phyloP scores from a whole-genome alignment of 768 basidiomycete genomes.

The Botryobasidium botryosum region DNA sequence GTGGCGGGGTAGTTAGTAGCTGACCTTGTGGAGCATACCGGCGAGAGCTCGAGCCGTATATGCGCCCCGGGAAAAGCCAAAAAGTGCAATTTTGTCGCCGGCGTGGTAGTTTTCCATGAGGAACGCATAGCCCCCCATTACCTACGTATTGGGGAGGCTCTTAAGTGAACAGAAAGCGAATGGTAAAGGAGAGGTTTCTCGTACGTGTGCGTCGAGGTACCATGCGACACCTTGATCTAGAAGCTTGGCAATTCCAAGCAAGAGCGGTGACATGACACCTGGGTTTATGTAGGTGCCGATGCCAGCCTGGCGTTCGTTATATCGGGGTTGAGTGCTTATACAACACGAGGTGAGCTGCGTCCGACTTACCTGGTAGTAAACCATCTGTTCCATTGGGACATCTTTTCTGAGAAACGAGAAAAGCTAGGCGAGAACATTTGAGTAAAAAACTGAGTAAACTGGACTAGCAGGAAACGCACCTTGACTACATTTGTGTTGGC shows the following conservation, averaged over 20 bases:
- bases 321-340: not conserved
- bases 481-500: conserved; percentile 52
- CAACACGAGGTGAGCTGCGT: too few species aligned
- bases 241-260: conserved; percentile 2
- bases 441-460: too few species aligned
- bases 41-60: conserved; percentile 19
- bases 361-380: conserved; percentile 49
- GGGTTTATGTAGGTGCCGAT: conserved; percentile 38
- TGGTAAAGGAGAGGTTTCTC: not conserved
- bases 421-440: too few species aligned
- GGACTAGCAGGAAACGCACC: too few species aligned
- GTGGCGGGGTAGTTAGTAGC: not conserved
- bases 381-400: conserved; percentile 32
- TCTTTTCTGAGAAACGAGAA: conserved; percentile 53
- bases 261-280: conserved; percentile 24
- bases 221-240: conserved; percentile 11
- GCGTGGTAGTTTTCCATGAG: conserved; percentile 11
- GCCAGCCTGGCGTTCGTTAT: conserved; percentile 23
- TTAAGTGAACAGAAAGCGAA: not conserved
- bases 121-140: conserved; percentile 13
- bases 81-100: conserved; percentile 20
- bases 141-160: not conserved
- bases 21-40: conserved; percentile 17
- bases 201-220: conserved; percentile 11
- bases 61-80: conserved; percentile 22